phyloP scores from a whole-genome alignment of 768 basidiomycete genomes.

The Suillus clintonianus region DNA sequence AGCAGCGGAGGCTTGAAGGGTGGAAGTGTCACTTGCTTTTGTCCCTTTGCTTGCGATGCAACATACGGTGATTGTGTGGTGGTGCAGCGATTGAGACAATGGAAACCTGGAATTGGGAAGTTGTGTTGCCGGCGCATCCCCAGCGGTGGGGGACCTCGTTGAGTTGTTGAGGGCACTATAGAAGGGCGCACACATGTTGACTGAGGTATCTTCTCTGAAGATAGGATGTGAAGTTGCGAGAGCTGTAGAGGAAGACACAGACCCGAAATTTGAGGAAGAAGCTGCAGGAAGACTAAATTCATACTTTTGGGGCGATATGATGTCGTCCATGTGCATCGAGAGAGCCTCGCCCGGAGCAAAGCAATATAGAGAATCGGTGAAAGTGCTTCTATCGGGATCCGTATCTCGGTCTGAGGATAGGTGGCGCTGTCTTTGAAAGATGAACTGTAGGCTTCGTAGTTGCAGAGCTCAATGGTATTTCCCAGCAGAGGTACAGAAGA shows the following conservation, averaged over 20 bases:
- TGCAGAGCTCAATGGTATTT: not conserved
- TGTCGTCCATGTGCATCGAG: not conserved
- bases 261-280: no score
- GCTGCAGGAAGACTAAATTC: no score
- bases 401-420: not conserved
- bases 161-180: no score
- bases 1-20: slow-evolving; percentile 31
- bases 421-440: not conserved
- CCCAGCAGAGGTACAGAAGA: not conserved
- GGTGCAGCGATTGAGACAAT: slow-evolving; percentile 12
- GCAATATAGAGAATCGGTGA: not conserved
- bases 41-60: slow-evolving; percentile 10
- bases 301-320: not conserved
- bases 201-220: no score
- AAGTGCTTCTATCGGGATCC: not conserved
- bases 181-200: no score
- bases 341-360: not conserved
- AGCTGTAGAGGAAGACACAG: no score
- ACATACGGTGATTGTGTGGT: not conserved
- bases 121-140: slow-evolving; percentile 27
- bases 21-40: slow-evolving; percentile 16
- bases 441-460: not conserved
- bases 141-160: slow-evolving; percentile 22
- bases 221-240: no score
- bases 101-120: not conserved